Conservation (phyloP, 2,329 filamentous ascomycete species). For the Clonostachys byssicola region DNA sequence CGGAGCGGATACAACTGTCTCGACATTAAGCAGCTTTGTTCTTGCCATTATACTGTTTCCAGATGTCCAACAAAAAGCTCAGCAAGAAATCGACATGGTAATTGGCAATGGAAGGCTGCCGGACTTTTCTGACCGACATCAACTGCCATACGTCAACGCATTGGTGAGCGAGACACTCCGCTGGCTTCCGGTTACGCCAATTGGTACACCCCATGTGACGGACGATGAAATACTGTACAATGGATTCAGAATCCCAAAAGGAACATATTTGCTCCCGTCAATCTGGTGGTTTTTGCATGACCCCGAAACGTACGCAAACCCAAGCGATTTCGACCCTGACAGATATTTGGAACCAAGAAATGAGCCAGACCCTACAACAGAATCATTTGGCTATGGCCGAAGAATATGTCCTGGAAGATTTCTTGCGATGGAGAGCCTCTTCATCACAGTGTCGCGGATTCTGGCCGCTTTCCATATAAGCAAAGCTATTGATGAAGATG, state of each 20-base stretch:
- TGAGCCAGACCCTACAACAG: constrained; percentile 7
- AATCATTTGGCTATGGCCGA: constrained; percentile 11
- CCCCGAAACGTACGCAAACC: constrained; percentile 55
- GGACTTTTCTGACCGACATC: constrained; percentile 13
- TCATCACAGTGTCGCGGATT: constrained; percentile 20
- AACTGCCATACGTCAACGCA: constrained; percentile 20
- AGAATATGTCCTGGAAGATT: constrained; percentile 11
- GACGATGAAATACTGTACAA: constrained; percentile 16
- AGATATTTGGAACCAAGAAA: constrained; percentile 13
- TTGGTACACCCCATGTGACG: constrained; percentile 31
- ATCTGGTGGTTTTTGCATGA: constrained; percentile 52
- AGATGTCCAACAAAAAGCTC: constrained; percentile 6
- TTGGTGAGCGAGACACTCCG: constrained; percentile 21
- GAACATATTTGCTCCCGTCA: constrained; percentile 11
- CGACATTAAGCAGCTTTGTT: constrained; percentile 17
- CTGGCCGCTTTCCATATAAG: constrained; percentile 34
- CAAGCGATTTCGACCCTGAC: constrained; percentile 22
- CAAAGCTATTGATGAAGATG: constrained; percentile 9
- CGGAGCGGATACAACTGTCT: constrained; percentile 17
- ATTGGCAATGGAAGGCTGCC: constrained; percentile 18
- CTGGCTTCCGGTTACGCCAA: constrained; percentile 23
- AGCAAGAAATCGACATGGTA: not conserved
- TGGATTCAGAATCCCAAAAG: constrained; percentile 18
- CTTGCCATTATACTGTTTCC: constrained; percentile 15
- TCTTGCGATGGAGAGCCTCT: constrained; percentile 9